These are phyloP conservation scores for Xylaria curta DNA, from an alignment of 495 filamentous ascomycete genomes.

Conservation along the genomic window DNA sequence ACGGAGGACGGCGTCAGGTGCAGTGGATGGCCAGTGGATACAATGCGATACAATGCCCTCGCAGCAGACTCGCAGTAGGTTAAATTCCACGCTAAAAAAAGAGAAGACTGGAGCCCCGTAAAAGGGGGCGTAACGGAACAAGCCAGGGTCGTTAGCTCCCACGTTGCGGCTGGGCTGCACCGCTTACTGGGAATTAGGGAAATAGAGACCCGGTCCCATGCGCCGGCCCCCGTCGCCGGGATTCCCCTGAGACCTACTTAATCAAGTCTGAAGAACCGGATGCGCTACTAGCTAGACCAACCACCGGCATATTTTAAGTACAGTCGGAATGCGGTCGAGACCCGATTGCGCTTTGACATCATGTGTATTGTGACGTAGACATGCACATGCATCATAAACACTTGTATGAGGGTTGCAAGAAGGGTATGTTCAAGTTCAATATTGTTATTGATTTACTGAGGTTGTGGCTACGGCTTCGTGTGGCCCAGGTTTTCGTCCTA, in stretches of 20 bases:
- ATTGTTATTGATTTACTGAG: not conserved
- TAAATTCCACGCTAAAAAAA: slow-evolving; percentile 8
- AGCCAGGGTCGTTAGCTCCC: not conserved
- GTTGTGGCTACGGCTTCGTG: not conserved
- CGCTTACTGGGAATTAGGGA: not conserved
- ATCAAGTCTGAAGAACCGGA: too few species aligned
- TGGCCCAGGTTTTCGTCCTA: slow-evolving; percentile 57
- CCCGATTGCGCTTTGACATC: slow-evolving; percentile 1
- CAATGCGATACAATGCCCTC: not conserved
- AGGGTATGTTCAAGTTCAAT: not conserved
- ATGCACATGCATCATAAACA: not conserved
- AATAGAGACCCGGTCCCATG: slow-evolving; percentile 1
- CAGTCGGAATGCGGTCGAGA: not conserved
- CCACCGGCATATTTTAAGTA: not conserved
- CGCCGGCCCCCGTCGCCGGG: not conserved
- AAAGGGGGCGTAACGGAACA: slow-evolving; percentile 20
- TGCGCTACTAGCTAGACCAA: not conserved
- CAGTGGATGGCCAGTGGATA: not conserved
- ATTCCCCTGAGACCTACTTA: not conserved
- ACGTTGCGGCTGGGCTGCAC: slow-evolving; percentile 1
- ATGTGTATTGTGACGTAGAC: not conserved
- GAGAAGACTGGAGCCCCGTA: slow-evolving; percentile 23
- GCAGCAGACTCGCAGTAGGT: not conserved
- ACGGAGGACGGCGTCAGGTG: not conserved
- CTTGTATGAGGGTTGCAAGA: not conserved